These are phyloP conservation scores for Geotrichum fermentans DNA, from an alignment of 1,139 yeast species.

Conservation along the genomic window DNA sequence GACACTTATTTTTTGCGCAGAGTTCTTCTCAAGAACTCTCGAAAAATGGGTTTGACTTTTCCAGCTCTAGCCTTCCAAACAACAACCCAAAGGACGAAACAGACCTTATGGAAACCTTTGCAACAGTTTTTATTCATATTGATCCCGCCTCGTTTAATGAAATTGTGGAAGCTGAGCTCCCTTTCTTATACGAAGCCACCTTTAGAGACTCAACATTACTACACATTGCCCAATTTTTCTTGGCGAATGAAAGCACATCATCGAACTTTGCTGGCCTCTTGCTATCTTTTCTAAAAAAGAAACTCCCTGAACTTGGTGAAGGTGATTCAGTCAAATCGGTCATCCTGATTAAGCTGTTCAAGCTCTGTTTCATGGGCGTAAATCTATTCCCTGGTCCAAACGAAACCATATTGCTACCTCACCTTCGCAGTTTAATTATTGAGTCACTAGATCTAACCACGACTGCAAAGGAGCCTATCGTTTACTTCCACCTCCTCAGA, in stretches of 20 bases:
- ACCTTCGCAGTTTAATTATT: constrained; percentile 73
- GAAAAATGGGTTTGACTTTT: constrained; percentile 45
- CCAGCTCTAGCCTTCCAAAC: constrained; percentile 64
- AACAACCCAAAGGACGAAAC: constrained; percentile 81
- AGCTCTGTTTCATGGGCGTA: constrained; percentile 92
- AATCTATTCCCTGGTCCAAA: constrained; percentile 83
- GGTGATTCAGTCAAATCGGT: constrained; percentile 75
- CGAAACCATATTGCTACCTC: constrained; percentile 83
- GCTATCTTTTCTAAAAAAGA: constrained; percentile 67
- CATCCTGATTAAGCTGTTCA: constrained; percentile 78
- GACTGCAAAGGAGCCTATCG: constrained; percentile 85
- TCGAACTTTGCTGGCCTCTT: constrained; percentile 89
- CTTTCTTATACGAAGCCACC: constrained; percentile 72
- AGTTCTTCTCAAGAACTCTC: constrained; percentile 32
- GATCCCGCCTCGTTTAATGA: constrained; percentile 97
- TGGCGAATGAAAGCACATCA: constrained; percentile 89
- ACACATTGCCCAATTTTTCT: constrained; percentile 88
- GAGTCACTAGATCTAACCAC: constrained; percentile 78
- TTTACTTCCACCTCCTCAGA: constrained; percentile 81
- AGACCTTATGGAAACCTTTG: constrained; percentile 92
- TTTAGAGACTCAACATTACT: constrained; percentile 79
- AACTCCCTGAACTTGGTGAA: constrained; percentile 74
- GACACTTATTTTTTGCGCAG: constrained; percentile 67
- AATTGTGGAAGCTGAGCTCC: constrained; percentile 76
- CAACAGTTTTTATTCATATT: constrained; percentile 86